A percentile compares a stretch with the other conserved stretches of the same genome.
phyloP scores from a whole-genome alignment of 2,329 filamentous ascomycete genomes.

The Calonectria henricotiae region DNA sequence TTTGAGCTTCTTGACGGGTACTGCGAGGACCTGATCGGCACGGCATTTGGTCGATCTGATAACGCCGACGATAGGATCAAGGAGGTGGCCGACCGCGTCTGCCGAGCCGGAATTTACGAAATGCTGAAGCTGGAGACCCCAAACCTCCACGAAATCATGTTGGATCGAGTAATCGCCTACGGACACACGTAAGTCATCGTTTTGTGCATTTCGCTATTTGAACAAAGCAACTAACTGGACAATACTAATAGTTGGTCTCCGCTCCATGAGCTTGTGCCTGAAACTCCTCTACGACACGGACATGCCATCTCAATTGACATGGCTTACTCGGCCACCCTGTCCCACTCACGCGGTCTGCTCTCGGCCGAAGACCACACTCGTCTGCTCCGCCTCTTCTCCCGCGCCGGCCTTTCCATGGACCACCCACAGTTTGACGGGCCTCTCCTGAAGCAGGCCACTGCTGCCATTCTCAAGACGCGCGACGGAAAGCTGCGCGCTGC shows the following conservation, averaged over 20 bases:
- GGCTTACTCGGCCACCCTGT: conserved; percentile 81
- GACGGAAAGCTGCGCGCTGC: conserved; percentile 79
- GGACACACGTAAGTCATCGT: conserved; percentile 73
- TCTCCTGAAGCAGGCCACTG: conserved; percentile 76
- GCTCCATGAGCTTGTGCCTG: conserved; percentile 79
- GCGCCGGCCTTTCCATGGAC: conserved; percentile 81
- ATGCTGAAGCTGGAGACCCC: conserved; percentile 83
- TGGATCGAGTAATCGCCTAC: conserved; percentile 82
- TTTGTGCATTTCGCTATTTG: not conserved
- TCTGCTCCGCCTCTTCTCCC: conserved; percentile 78
- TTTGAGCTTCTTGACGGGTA: conserved; percentile 79
- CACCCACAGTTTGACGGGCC: conserved; percentile 78
- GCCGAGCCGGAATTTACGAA: conserved; percentile 79
- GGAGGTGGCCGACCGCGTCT: conserved; percentile 77
- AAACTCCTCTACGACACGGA: conserved; percentile 79
- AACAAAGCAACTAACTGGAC: not conserved
- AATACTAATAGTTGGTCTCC: conserved; percentile 76
- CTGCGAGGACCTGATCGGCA: conserved; percentile 78
- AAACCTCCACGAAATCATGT: conserved; percentile 81
- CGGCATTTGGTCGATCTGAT: conserved; percentile 76
- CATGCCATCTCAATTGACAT: conserved; percentile 85
- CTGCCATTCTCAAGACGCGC: conserved; percentile 80
- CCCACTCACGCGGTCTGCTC: conserved; percentile 75
- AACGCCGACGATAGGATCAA: conserved; percentile 71
- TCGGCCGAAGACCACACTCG: conserved; percentile 74